phyloP scores from a whole-genome alignment of 352 stramenopile species.

The Bremia lactucae region DNA sequence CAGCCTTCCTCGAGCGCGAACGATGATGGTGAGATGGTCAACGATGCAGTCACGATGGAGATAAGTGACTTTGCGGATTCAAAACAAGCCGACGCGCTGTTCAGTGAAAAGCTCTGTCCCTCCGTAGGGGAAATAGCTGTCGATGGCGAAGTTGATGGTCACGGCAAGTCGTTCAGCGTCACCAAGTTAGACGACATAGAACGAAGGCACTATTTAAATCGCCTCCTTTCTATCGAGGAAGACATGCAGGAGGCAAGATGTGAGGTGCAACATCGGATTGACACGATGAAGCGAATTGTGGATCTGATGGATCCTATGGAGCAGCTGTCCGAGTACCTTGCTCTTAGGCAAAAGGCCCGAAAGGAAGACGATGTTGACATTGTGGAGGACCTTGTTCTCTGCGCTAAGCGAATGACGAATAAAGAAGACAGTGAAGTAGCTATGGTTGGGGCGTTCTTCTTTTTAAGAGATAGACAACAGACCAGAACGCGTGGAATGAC shows the following conservation, averaged over 20 bases:
- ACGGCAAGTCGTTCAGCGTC: slow-evolving; percentile 1
- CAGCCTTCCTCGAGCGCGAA: too few species aligned
- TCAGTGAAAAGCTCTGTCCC: slow-evolving; percentile 16
- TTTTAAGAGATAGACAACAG: slow-evolving; percentile 26
- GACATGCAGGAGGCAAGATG: slow-evolving; percentile 26
- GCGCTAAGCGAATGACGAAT: slow-evolving; percentile 29
- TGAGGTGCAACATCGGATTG: slow-evolving; percentile 33
- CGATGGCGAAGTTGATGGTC: background rate
- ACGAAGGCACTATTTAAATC: slow-evolving; percentile 32
- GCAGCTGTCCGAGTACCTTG: slow-evolving; percentile 53
- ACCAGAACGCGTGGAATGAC: slow-evolving; percentile 15
- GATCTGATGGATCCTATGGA: slow-evolving; percentile 41
- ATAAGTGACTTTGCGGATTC: too few species aligned
- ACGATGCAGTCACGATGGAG: too few species aligned
- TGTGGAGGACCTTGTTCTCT: slow-evolving; percentile 42
- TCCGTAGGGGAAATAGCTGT: slow-evolving; percentile 3
- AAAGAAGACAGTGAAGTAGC: slow-evolving; percentile 44
- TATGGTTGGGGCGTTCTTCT: slow-evolving; percentile 54
- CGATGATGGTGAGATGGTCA: too few species aligned
- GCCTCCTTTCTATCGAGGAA: slow-evolving; percentile 25
- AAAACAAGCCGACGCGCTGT: slow-evolving; percentile 5
- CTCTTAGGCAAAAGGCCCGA: slow-evolving; percentile 31
- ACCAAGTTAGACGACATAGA: slow-evolving; percentile 20
- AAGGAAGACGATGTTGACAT: slow-evolving; percentile 23
- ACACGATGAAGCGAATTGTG: slow-evolving; percentile 45